Evolutionary conservation across 1,284 basidiomycete genomes (phyloP), one percentile per base, ranked within the genome.

Genomic region (Ceratobasidium sp.): DNA sequence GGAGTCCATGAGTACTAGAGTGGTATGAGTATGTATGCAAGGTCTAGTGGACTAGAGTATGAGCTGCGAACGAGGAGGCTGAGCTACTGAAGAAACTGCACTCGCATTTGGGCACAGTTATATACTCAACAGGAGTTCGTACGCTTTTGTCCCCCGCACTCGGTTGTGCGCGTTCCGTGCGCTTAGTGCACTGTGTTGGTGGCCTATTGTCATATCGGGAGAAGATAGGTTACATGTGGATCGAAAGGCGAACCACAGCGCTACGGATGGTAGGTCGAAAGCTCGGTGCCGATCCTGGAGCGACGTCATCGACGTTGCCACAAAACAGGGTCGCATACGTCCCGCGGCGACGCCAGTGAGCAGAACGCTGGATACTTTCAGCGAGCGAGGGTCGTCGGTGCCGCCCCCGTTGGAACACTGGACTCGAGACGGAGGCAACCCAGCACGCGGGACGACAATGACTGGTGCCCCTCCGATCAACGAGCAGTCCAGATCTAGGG

Each of bases 1-100:
- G 33, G 68, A 70, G 49, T 70, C 68, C 68, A 70, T 70, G 46
- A 42, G 68, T 70, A 55, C 53, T 55, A 33, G 33, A 33, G 33
- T 33, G 33, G 33, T 33, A 33, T 33, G 53, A 55, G 53, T 55
- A 55, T 55, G n/a, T 33, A 20, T 18, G 51, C n/a, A 53, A 18
- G 12, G 18, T 20, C 33, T 33, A 33, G 33, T 20, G 53, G n/a
- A n/a, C n/a, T n/a, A 33, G 53, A 55, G n/a, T 55, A 18, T 51
- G 53, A 55, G 53, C 9, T 12, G 53, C 53, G 53, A 55, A 55
- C n/a, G 53, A 55, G n/a, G 53, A 55, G 53, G 53, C 20, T 18
- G 49, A 51, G 49, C 15, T 18, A 51, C 49, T 51, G 49, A 51
- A 51, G 49, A 51, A 51, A 51, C 13, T 18, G 13, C 5, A 51